Evolutionary conservation across 169 alveolate species (phyloP).

Genomic region (Plasmodium berghei): DNA sequence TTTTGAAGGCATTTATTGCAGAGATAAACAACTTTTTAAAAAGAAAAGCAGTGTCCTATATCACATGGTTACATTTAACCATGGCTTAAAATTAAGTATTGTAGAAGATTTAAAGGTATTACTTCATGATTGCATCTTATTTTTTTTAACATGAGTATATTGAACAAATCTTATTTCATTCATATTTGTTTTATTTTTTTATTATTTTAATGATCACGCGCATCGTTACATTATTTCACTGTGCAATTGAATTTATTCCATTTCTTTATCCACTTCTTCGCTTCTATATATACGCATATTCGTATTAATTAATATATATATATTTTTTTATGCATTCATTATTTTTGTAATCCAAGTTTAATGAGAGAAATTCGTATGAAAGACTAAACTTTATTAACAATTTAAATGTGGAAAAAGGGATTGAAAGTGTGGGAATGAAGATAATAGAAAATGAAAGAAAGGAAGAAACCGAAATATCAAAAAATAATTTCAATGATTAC

Average conservation of each 20-base stretch:
- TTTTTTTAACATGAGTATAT: not conserved
- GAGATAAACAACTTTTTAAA: slow-evolving; percentile 62
- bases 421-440: slow-evolving; percentile 8
- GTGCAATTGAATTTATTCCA: not conserved
- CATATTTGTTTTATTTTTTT: not conserved
- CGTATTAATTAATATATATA: not conserved
- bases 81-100: slow-evolving; percentile 59
- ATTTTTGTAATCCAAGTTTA: slow-evolving; percentile 29
- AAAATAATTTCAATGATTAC: slow-evolving; percentile 11
- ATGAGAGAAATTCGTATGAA: slow-evolving; percentile 35
- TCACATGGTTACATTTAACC: slow-evolving; percentile 69
- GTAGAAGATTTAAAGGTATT: slow-evolving; percentile 59
- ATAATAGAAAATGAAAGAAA: slow-evolving; percentile 22
- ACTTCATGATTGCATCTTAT: not conserved
- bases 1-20: slow-evolving; percentile 59
- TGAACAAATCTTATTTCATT: too few species aligned
- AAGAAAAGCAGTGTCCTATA: slow-evolving; percentile 57
- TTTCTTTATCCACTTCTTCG: not conserved
- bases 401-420: slow-evolving; percentile 34
- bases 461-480: slow-evolving; percentile 10
- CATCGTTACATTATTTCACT: not conserved
- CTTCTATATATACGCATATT: not conserved
- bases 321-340: not conserved
- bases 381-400: slow-evolving; percentile 58
- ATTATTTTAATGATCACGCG: not conserved